A percentile compares a stretch with the other conserved stretches of the same genome.
These are phyloP conservation scores for Pseudogymnoascus sp. DNA, from an alignment of 2,329 filamentous ascomycete species.

Conservation along the genomic window DNA sequence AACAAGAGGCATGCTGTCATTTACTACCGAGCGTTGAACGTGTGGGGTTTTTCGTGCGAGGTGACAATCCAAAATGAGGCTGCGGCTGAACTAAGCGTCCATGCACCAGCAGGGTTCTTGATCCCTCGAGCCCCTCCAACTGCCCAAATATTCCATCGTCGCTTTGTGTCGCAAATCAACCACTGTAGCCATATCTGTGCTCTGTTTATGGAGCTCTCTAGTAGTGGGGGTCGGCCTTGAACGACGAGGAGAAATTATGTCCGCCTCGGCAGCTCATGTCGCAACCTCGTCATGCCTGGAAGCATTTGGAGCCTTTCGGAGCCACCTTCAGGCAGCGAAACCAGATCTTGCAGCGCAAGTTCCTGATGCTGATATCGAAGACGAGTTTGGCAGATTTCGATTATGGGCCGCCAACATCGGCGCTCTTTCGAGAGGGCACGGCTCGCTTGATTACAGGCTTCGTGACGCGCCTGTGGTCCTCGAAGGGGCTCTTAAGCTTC, in stretches of 20 bases:
- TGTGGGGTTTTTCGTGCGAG: neutral
- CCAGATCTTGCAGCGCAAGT: neutral
- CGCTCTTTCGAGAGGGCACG: constrained; percentile 8
- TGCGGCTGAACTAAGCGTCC: constrained; percentile 2
- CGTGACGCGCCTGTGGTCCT: neutral
- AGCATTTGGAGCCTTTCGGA: neutral
- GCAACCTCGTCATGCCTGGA: constrained; percentile 2
- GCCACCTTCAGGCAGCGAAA: neutral
- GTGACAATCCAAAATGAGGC: neutral
- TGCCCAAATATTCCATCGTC: neutral
- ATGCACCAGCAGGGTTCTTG: neutral
- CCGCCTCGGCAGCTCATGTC: neutral
- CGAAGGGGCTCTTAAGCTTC: neutral
- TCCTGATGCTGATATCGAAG: constrained; percentile 6
- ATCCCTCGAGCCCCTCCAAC: neutral
- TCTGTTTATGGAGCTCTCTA: neutral
- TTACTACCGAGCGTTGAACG: neutral
- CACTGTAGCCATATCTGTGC: neutral
- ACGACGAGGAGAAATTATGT: neutral
- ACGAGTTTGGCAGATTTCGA: constrained; percentile 9
- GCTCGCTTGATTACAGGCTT: constrained; percentile 9
- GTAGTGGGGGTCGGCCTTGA: neutral
- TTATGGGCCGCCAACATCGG: constrained; percentile 11
- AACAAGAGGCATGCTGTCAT: neutral
- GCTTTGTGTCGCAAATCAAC: neutral